phyloP scores from a whole-genome alignment of 139 green algal genomes.

The Picocystis salinarum region DNA sequence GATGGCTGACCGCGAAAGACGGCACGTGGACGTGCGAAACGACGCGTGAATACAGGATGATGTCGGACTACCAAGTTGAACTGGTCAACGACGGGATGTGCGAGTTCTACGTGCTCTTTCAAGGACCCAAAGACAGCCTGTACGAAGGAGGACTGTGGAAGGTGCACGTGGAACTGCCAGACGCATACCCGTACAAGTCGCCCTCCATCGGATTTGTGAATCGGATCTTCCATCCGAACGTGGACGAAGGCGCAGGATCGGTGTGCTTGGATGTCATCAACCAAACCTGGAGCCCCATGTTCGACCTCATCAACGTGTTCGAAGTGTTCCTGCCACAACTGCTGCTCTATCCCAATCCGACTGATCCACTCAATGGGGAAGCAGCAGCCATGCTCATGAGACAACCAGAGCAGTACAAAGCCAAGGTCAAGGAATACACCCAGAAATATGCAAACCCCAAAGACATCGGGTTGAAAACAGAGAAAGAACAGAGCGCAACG shows the following conservation, averaged over 20 bases:
- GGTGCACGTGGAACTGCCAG: conserved; percentile 89
- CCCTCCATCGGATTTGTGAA: conserved; percentile 96
- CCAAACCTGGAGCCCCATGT: conserved; percentile 98
- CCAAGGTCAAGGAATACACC: conserved; percentile 78
- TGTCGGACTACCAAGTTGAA: conserved; percentile 94
- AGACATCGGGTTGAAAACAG: too few relatives aligned
- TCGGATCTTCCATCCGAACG: conserved; percentile 95
- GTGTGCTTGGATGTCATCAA: conserved; percentile 99
- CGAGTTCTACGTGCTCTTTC: conserved; percentile 86
- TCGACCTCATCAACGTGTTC: conserved; percentile 98
- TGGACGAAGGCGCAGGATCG: conserved; percentile 84
- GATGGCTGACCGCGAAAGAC: too few relatives aligned
- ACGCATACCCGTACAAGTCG: conserved; percentile 76
- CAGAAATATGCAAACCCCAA: too few relatives aligned
- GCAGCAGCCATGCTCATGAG: conserved; percentile 91
- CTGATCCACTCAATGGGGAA: conserved; percentile 94
- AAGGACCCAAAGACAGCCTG: conserved; percentile 64
- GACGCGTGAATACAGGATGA: too few relatives aligned
- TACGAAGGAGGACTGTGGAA: conserved; percentile 91
- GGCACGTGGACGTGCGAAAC: too few relatives aligned
- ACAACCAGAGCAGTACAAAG: conserved; percentile 71
- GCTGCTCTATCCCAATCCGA: conserved; percentile 94
- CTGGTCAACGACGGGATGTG: conserved; percentile 79
- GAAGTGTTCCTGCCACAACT: conserved; percentile 97
- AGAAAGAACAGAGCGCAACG: too few relatives aligned